Percentiles rank a stretch among this genome's conserved stretches.
These are phyloP conservation scores for Dendrocalamus sinicus DNA, from an alignment of 176 grass and related monocot species.

Conservation along the genomic window DNA sequence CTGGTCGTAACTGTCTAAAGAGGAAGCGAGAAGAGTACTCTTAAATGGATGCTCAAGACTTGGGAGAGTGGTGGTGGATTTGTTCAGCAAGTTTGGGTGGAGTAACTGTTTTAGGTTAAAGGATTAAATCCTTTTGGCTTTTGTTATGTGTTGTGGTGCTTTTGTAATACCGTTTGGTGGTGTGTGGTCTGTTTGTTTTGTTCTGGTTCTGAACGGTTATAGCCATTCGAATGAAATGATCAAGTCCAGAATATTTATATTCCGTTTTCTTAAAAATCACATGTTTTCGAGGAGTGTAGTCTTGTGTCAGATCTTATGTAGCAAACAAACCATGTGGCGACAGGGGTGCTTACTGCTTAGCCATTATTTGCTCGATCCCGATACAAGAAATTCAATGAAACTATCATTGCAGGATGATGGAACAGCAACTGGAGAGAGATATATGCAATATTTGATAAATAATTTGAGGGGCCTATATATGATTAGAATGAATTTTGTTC, in stretches of 20 bases:
- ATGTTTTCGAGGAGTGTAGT: constrained; percentile 2
- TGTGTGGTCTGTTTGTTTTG: too few relatives aligned
- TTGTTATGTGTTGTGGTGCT: fast-evolving
- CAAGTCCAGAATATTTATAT: too few relatives aligned
- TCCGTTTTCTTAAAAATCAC: neutral
- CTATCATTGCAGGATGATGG: neutral
- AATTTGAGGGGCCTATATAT: constrained; percentile 3
- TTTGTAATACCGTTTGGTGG: too few relatives aligned
- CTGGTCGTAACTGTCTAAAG: too few relatives aligned
- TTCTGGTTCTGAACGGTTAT: too few relatives aligned
- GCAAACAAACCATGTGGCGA: constrained; percentile 36
- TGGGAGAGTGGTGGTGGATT: too few relatives aligned
- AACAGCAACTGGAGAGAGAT: neutral
- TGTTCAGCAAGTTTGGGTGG: too few relatives aligned
- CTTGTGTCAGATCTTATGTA: neutral
- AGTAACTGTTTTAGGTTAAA: too few relatives aligned
- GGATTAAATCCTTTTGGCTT: too few relatives aligned
- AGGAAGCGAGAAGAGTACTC: too few relatives aligned
- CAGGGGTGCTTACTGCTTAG: neutral
- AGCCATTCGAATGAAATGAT: too few relatives aligned
- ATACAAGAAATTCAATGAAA: neutral
- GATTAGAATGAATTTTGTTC: constrained; percentile 27
- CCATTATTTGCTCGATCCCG: constrained; percentile 23
- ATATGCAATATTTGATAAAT: neutral
- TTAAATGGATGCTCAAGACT: too few relatives aligned